Base-by-base conservation (phyloP, 257 asterid genomes). In the Solanum pennellii region DNA sequence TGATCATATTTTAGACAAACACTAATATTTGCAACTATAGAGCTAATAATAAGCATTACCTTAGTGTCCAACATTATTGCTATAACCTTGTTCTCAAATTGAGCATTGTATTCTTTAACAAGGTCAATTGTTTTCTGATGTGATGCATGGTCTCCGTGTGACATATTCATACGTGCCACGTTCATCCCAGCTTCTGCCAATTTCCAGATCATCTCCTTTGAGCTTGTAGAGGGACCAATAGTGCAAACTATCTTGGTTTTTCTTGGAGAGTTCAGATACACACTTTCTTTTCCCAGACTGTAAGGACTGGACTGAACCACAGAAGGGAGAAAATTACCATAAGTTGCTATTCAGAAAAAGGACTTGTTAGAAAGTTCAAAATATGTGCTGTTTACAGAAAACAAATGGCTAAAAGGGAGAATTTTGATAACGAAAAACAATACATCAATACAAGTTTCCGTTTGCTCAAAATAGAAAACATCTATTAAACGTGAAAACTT, bases 171-270 rank as follows among this genome's bases (percentile, higher is more conserved):
- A 85, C 98, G 99, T 27, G 99, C 99, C 86, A 97, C 99, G 52
- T 95, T 95, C 99, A 97, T 97, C 91, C 99, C 99, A 82, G 93
- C 88, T 89, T 97, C 98, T 27, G 99, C 99, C 89, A 97, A 90
- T 89, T 96, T 97, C 99, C 99, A 94, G 86, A 97, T 97, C 99
- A 96, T 97, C 75, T 97, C 99, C 21, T 95, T 94, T 12, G 99
- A 94, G 94, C 98, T 97, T 72, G 97, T 93, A 47, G 99, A 96
- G 89, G 99, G 99, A 62, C 99, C 99, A 86, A 97, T 96, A 2
- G 99, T 96, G 80, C 99, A 96, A 47, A 97, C 93, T 52, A 97
- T 95, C 93, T 97, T 97, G n/a, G 99, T 97, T 93, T 95, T 97
- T 73, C 99, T 93, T 87, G 74, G 92, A 88, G 92, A 86, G 88